A percentile compares a stretch with the other conserved stretches of the same genome.
These are phyloP conservation scores for Pichia norvegensis DNA, from an alignment of 1,139 yeast species.

Conservation along the genomic window DNA sequence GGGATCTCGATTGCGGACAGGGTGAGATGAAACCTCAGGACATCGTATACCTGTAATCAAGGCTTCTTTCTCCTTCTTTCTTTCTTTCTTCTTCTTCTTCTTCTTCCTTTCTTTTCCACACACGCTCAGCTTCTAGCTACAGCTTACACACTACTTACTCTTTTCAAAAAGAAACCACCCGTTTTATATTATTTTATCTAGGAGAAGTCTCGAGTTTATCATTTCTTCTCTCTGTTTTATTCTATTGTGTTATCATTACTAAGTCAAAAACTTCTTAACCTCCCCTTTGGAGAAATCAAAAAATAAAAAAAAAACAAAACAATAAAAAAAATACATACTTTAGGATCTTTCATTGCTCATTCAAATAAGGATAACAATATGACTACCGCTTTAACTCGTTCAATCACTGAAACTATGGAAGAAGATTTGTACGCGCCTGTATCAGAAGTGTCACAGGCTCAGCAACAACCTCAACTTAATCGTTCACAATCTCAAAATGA, in stretches of 20 bases:
- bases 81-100: background rate
- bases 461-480: conserved; percentile 8
- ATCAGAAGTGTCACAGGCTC: background rate
- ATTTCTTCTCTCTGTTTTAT: no score
- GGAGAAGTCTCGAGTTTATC: background rate
- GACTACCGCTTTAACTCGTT: conserved; percentile 25
- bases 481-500: conserved; percentile 5
- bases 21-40: background rate
- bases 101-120: background rate
- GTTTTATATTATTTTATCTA: background rate
- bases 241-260: background rate
- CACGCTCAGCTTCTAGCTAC: background rate
- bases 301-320: background rate
- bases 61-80: background rate
- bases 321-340: background rate
- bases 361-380: conserved; percentile 4
- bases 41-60: background rate
- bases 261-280: background rate
- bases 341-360: background rate
- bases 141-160: background rate
- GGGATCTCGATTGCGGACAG: background rate
- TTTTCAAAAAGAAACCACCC: background rate
- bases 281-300: background rate
- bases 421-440: conserved; percentile 22
- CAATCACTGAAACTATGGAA: conserved; percentile 25